These are phyloP conservation scores for Schizophyllum commune DNA, from an alignment of 1,284 basidiomycete species.

Conservation along the genomic window DNA sequence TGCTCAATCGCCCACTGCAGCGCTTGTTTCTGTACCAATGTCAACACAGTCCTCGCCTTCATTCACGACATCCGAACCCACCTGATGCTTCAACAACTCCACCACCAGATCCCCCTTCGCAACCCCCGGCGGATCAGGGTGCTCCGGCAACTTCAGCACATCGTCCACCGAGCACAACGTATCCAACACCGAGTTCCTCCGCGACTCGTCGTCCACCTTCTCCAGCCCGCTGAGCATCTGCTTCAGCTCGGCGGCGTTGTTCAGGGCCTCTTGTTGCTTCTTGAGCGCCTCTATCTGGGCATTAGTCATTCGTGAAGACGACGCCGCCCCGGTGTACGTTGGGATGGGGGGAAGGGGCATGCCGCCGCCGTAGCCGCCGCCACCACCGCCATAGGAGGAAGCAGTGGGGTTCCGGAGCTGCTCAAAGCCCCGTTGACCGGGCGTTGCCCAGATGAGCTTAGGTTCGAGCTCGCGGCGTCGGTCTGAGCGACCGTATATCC, in stretches of 20 bases:
- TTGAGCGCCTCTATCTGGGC: constrained; percentile 32
- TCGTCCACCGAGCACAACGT: constrained; percentile 60
- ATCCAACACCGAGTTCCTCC: constrained; percentile 63
- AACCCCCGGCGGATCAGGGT: constrained; percentile 62
- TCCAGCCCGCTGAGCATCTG: constrained; percentile 61
- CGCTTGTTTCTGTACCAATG: constrained; percentile 50
- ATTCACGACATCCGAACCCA: constrained; percentile 20
- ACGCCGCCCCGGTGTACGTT: constrained; percentile 11
- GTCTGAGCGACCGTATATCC: constrained; percentile 61
- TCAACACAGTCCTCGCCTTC: neutral
- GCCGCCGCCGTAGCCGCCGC: constrained; percentile 3
- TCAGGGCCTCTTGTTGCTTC: constrained; percentile 45
- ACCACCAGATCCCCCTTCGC: constrained; percentile 57
- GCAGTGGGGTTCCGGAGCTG: constrained; percentile 14
- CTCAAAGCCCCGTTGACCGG: constrained; percentile 51
- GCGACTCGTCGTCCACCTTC: constrained; percentile 71
- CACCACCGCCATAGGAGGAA: constrained; percentile 1
- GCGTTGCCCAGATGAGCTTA: constrained; percentile 67
- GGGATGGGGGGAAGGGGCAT: neutral
- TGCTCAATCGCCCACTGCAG: constrained; percentile 73
- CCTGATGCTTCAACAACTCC: constrained; percentile 76
- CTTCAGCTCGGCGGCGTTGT: constrained; percentile 57
- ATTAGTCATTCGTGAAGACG: constrained; percentile 22
- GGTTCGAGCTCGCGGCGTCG: constrained; percentile 57
- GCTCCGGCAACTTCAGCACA: constrained; percentile 56